Evolutionary conservation across 257 asterid species (phyloP).

Genomic region (Lavandula angustifolia): DNA sequence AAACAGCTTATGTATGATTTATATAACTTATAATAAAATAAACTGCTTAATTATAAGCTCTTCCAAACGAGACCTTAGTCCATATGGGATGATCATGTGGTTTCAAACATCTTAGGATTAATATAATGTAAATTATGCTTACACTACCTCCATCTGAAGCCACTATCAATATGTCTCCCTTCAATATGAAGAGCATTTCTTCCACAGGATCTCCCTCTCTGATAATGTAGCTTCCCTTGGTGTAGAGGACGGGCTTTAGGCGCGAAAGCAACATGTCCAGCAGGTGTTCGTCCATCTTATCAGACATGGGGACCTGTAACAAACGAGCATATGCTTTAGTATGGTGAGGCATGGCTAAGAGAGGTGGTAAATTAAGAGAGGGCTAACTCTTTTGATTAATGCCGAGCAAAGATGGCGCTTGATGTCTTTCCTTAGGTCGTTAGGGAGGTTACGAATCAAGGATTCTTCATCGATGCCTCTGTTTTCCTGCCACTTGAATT

Average conservation of each 20-base stretch:
- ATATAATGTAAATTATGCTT: too few species aligned
- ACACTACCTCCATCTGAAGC: conserved; percentile 70
- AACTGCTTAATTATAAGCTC: too few species aligned
- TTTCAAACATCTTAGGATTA: too few species aligned
- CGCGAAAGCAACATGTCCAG: conserved; percentile 54
- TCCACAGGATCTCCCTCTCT: conserved; percentile 72
- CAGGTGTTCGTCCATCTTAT: conserved; percentile 59
- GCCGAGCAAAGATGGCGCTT: conserved; percentile 70
- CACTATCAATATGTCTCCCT: conserved; percentile 49
- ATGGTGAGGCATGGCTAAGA: too few species aligned
- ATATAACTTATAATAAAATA: too few species aligned
- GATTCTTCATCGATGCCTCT: conserved; percentile 66
- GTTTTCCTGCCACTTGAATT: conserved; percentile 63
- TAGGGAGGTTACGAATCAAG: conserved; percentile 60
- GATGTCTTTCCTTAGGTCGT: conserved; percentile 66
- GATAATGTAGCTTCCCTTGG: conserved; percentile 49
- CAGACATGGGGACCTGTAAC: conserved; percentile 76
- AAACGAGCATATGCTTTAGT: too few species aligned
- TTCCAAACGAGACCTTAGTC: too few species aligned
- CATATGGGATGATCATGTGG: too few species aligned
- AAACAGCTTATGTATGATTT: too few species aligned
- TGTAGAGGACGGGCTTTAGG: conserved; percentile 56
- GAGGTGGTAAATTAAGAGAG: too few species aligned
- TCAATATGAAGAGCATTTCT: conserved; percentile 68
- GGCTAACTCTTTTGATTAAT: conserved; percentile 56